A percentile compares a stretch with the other conserved stretches of the same genome.
phyloP scores from a whole-genome alignment of 1,284 basidiomycete species.

The Malassezia obtusa region DNA sequence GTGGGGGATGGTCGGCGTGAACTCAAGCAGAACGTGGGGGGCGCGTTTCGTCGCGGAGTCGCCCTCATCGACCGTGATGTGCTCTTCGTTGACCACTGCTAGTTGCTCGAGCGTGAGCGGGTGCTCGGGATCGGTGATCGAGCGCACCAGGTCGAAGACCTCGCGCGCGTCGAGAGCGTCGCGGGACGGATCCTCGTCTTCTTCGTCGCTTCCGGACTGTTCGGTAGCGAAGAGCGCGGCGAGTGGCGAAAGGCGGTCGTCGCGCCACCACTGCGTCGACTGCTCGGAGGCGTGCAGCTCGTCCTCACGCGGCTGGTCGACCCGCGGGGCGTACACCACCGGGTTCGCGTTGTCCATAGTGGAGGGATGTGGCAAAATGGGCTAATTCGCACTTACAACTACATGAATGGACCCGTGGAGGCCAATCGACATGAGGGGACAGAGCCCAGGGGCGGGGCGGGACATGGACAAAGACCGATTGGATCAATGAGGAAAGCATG shows the following conservation, averaged over 20 bases:
- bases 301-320: constrained; percentile 34
- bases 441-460: no score
- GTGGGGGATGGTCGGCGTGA: constrained; percentile 91
- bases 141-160: constrained; percentile 64
- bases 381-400: background rate
- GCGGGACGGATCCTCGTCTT: constrained; percentile 6
- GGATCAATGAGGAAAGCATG: no score
- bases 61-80: constrained; percentile 60
- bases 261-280: constrained; percentile 40
- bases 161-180: constrained; percentile 39
- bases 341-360: constrained; percentile 50
- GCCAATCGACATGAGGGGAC: no score
- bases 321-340: constrained; percentile 41
- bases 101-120: constrained; percentile 90
- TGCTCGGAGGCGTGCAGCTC: constrained; percentile 16
- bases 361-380: constrained; percentile 1
- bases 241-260: constrained; percentile 11
- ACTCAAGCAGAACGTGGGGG: constrained; percentile 55
- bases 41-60: constrained; percentile 20
- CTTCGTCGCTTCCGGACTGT: constrained; percentile 6
- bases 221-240: constrained; percentile 56
- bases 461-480: no score
- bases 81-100: constrained; percentile 80
- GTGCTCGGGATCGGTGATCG: constrained; percentile 93
- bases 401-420: background rate